Percentiles rank a stretch among this genome's conserved stretches.
Conservation (phyloP, 2,329 filamentous ascomycete species). For the Diaporthe australafricana region DNA sequence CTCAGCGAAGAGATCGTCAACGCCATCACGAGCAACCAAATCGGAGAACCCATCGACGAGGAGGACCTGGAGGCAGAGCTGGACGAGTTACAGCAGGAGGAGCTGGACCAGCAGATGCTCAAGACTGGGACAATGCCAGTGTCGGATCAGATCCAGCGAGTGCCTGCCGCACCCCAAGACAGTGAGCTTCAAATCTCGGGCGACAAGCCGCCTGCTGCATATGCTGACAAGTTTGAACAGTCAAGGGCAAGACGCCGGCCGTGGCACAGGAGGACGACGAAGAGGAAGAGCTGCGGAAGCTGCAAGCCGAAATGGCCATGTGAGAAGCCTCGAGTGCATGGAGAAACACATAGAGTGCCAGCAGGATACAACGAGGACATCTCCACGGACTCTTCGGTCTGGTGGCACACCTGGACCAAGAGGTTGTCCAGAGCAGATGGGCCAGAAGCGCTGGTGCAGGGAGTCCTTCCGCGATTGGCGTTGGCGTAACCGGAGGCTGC, state of each 20-base stretch:
- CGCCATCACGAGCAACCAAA: constrained; percentile 80
- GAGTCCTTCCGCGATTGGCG: constrained; percentile 28
- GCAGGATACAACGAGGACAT: not conserved
- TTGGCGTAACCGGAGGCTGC: constrained; percentile 36
- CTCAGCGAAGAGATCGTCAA: constrained; percentile 93
- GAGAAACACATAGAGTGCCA: not conserved
- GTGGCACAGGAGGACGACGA: constrained; percentile 87
- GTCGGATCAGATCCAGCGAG: constrained; percentile 78
- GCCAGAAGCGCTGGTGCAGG: constrained; percentile 3
- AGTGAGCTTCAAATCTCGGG: constrained; percentile 67
- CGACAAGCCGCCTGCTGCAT: not conserved
- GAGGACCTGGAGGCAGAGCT: constrained; percentile 87
- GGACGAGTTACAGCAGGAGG: constrained; percentile 88
- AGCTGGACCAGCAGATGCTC: constrained; percentile 93
- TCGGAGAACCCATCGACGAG: constrained; percentile 82
- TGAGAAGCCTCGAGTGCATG: constrained; percentile 52
- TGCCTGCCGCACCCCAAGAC: constrained; percentile 81
- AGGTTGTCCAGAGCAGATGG: constrained; percentile 4
- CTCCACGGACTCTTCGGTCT: not conserved
- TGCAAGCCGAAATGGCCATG: constrained; percentile 98
- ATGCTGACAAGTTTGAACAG: constrained; percentile 44
- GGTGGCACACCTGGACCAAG: constrained; percentile 2
- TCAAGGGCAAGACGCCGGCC: constrained; percentile 61
- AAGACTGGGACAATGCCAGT: constrained; percentile 88
- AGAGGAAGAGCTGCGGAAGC: constrained; percentile 90